Percentiles rank a stretch among this genome's conserved stretches.
phyloP scores from a whole-genome alignment of 2,329 filamentous ascomycete genomes.

The Rutstroemia sp. region DNA sequence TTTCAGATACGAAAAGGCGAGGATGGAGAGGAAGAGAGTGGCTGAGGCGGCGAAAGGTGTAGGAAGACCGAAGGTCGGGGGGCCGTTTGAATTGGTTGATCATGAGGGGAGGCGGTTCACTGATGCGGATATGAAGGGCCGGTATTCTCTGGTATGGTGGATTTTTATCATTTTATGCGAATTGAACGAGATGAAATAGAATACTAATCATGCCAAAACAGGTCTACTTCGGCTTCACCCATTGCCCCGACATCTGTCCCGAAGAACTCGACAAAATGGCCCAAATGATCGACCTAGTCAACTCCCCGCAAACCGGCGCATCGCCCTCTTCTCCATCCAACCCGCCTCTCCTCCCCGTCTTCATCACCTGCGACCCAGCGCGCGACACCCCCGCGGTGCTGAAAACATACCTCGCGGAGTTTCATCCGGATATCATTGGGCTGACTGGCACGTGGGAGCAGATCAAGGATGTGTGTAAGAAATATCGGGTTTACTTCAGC shows the following conservation, averaged over 20 bases:
- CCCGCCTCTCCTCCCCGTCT: constrained; percentile 57
- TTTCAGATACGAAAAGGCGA: constrained; percentile 87
- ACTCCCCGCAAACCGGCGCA: constrained; percentile 29
- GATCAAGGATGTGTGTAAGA: constrained; percentile 90
- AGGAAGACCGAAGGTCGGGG: constrained; percentile 87
- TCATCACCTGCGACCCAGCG: constrained; percentile 92
- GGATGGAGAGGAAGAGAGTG: constrained; percentile 81
- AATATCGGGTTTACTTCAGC: constrained; percentile 94
- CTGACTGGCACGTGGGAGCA: constrained; percentile 90
- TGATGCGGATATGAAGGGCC: constrained; percentile 75
- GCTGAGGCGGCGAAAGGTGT: constrained; percentile 91
- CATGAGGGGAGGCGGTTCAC: constrained; percentile 73
- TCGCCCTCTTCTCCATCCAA: constrained; percentile 27
- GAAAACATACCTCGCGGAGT: constrained; percentile 81
- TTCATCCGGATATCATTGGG: constrained; percentile 79
- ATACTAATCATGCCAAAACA: constrained; percentile 29
- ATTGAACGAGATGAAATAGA: neutral
- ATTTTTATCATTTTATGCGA: neutral
- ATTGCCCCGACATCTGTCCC: constrained; percentile 97
- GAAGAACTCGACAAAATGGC: constrained; percentile 99
- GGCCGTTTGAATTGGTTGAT: constrained; percentile 74
- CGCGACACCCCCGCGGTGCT: constrained; percentile 82
- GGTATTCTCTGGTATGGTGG: constrained; percentile 64
- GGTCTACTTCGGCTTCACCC: constrained; percentile 98
- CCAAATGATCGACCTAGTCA: constrained; percentile 74